These are phyloP conservation scores for Solanum rostratum DNA, from an alignment of 257 asterid species.

Conservation along the genomic window DNA sequence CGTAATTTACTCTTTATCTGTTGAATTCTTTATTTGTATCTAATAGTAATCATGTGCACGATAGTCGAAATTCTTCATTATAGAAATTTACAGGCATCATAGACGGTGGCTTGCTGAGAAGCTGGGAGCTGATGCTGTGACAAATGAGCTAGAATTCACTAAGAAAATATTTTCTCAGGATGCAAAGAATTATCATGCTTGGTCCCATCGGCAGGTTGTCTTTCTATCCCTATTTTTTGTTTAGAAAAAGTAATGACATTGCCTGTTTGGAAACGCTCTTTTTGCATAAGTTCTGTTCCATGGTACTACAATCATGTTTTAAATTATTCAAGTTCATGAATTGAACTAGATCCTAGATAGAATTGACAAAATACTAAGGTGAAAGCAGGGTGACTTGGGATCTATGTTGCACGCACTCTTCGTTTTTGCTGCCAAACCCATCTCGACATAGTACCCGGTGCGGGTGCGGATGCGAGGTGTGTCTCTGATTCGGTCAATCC, in stretches of 20 bases:
- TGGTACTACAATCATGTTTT: neutral
- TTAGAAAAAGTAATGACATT: neutral
- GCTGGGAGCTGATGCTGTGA: conserved; percentile 42
- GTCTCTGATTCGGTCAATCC: no score
- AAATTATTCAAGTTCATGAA: neutral
- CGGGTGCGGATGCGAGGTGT: no score
- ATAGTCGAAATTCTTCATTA: neutral
- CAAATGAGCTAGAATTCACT: conserved; percentile 68
- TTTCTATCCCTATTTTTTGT: neutral
- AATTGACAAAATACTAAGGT: neutral
- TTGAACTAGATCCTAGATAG: neutral
- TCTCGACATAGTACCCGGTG: no score
- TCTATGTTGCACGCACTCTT: no score
- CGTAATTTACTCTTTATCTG: neutral
- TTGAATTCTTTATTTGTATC: neutral
- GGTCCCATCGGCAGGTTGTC: conserved; percentile 95
- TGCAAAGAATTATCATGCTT: conserved; percentile 93
- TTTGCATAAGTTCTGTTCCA: neutral
- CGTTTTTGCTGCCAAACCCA: no score
- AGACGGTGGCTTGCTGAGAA: conserved; percentile 94
- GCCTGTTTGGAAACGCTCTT: neutral
- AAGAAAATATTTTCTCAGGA: conserved; percentile 51
- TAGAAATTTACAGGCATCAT: conserved; percentile 63
- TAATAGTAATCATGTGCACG: neutral
- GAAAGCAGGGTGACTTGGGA: neutral